phyloP scores from a whole-genome alignment of 2,329 filamentous ascomycete genomes.

The Penicillium fuscoglaucum region DNA sequence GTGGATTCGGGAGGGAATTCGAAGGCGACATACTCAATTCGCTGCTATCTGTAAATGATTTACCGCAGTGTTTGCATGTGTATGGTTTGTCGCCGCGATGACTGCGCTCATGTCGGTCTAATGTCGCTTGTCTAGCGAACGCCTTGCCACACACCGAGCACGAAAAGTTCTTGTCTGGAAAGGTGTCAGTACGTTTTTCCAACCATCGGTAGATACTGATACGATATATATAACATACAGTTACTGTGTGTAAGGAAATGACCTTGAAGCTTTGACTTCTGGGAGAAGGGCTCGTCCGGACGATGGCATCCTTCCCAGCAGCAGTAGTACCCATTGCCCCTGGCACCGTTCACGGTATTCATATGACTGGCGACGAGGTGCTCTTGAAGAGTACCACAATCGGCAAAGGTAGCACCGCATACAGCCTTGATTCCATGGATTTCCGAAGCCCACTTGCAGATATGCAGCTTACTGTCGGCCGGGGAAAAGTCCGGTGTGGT shows the following conservation, averaged over 20 bases:
- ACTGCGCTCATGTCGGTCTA: slow-evolving; percentile 47
- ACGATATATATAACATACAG: slow-evolving; percentile 30
- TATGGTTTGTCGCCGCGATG: slow-evolving; percentile 48
- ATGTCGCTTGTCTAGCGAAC: slow-evolving; percentile 46
- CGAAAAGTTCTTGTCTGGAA: slow-evolving; percentile 43
- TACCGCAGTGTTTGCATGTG: slow-evolving; percentile 43
- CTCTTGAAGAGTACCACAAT: slow-evolving; percentile 41
- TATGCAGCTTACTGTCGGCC: slow-evolving; percentile 35
- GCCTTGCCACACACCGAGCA: slow-evolving; percentile 45
- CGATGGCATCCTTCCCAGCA: slow-evolving; percentile 47
- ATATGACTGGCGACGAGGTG: slow-evolving; percentile 42
- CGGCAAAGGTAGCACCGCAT: slow-evolving; percentile 40
- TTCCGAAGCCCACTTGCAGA: slow-evolving; percentile 40
- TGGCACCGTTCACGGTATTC: slow-evolving; percentile 38
- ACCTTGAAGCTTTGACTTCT: slow-evolving; percentile 48
- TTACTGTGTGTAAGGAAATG: slow-evolving; percentile 49
- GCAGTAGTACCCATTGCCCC: slow-evolving; percentile 47
- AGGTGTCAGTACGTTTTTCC: slow-evolving; percentile 6
- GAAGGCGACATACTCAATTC: slow-evolving; percentile 40
- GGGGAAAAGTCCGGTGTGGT: slow-evolving; percentile 38
- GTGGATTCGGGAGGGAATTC: background rate
- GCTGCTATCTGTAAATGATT: slow-evolving; percentile 47
- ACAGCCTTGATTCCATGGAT: slow-evolving; percentile 29
- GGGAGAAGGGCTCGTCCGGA: slow-evolving; percentile 46
- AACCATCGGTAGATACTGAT: background rate